Evolutionary conservation across 768 basidiomycete genomes (phyloP).

Genomic region (Rhizopogon vesiculosus): DNA sequence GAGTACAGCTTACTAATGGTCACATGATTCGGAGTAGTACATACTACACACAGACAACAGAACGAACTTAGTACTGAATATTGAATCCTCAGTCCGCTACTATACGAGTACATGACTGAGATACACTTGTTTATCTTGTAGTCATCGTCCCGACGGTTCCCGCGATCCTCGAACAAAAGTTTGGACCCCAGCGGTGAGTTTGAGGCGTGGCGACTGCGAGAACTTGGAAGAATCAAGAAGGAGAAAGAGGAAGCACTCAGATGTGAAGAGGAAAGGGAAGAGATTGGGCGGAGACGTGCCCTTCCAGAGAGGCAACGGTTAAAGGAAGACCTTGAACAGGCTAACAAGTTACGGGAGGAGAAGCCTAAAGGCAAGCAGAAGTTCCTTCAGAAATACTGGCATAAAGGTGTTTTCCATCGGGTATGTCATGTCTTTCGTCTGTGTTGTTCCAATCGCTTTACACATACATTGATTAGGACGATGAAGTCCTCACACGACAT

Average conservation of each 20-base stretch:
- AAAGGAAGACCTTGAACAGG: slow-evolving; percentile 87
- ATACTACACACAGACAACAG: too few relatives aligned
- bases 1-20: too few relatives aligned
- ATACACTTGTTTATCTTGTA: too few relatives aligned
- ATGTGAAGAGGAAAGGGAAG: slow-evolving; percentile 82
- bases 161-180: too few relatives aligned
- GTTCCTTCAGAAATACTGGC: too few relatives aligned
- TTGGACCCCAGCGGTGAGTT: slow-evolving; percentile 87
- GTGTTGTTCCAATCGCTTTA: slow-evolving; percentile 11
- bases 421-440: slow-evolving; percentile 34
- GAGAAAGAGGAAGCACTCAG: slow-evolving; percentile 87
- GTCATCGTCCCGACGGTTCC: too few relatives aligned
- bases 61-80: too few relatives aligned
- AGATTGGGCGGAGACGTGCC: slow-evolving; percentile 86
- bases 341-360: slow-evolving; percentile 75
- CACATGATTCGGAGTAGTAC: too few relatives aligned
- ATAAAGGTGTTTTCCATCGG: slow-evolving; percentile 94
- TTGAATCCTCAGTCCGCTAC: too few relatives aligned
- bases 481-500: slow-evolving; percentile 75
- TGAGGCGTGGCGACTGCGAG: slow-evolving; percentile 93
- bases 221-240: slow-evolving; percentile 87
- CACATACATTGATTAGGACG: slow-evolving; percentile 51
- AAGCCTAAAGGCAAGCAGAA: slow-evolving; percentile 90
- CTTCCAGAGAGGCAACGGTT: slow-evolving; percentile 91
- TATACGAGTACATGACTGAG: too few relatives aligned